A percentile compares a stretch with the other conserved stretches of the same genome.
These are phyloP conservation scores for Hypomontagnella submonticulosa DNA, from an alignment of 495 filamentous ascomycete species.

Conservation along the genomic window DNA sequence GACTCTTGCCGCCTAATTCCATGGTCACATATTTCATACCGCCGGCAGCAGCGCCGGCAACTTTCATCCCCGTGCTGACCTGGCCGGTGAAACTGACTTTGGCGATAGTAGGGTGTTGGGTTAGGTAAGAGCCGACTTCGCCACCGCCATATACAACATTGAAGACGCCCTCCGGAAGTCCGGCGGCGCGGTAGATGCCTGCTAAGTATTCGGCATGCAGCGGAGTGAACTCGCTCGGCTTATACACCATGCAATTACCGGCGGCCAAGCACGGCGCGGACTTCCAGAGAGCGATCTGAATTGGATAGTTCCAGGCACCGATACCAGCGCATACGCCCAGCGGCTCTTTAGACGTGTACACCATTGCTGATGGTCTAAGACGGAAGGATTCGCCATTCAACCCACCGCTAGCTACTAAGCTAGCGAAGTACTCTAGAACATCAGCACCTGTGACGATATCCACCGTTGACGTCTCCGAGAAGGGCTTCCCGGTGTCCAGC, in stretches of 20 bases:
- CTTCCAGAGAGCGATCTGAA: constrained; percentile 90
- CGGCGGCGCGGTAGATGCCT: constrained; percentile 75
- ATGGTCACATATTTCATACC: constrained; percentile 88
- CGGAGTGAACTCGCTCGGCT: constrained; percentile 83
- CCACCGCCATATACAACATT: constrained; percentile 81
- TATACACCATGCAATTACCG: constrained; percentile 89
- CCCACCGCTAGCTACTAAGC: constrained; percentile 73
- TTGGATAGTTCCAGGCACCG: constrained; percentile 87
- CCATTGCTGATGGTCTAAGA: constrained; percentile 75
- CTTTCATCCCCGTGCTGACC: constrained; percentile 78
- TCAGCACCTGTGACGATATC: constrained; percentile 80
- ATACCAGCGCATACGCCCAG: constrained; percentile 82
- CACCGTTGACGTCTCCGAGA: constrained; percentile 77
- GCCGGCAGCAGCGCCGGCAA: constrained; percentile 73
- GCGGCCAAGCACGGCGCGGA: constrained; percentile 83
- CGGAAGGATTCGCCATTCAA: constrained; percentile 57
- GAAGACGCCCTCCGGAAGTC: constrained; percentile 81
- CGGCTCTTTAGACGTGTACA: constrained; percentile 79
- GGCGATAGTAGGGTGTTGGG: constrained; percentile 72
- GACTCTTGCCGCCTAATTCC: constrained; percentile 86
- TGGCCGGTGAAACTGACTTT: constrained; percentile 90
- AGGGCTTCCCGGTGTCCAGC: constrained; percentile 79
- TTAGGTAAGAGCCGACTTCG: constrained; percentile 75
- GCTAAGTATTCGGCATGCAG: constrained; percentile 76
- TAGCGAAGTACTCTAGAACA: constrained; percentile 80